Evolutionary conservation across 2,329 filamentous ascomycete species (phyloP), one percentile per base, ranked within the genome.

Genomic region (Pleomassaria siparia): DNA sequence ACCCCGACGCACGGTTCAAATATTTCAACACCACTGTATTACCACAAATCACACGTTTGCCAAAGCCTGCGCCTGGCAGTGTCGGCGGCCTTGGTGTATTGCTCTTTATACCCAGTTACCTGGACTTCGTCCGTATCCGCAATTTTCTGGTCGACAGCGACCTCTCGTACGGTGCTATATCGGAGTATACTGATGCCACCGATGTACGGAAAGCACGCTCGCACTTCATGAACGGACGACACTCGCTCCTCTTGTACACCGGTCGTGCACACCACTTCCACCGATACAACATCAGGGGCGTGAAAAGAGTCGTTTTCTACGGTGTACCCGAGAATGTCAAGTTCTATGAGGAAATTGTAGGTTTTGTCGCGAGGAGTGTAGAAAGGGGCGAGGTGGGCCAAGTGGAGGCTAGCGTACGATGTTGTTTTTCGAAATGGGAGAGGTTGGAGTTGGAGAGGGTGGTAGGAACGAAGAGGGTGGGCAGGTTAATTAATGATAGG

Each of bases 251-350:
- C 30, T 76, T 99, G 13, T 99, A 97, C 73, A 95, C 91, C 2
- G 92, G 95, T 69, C 85, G 94, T 49, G 89, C 91, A n/a, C 94
- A 99, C 72, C 94, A 99, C 72, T 97, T 97, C 78, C 84, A 90
- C 41, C 81, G 94, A n/a, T 91, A 94, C 65, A 81, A 83, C 56
- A 79, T 99, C 44, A 81, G 84, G 28, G 94, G 94, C 18, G 90
- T 94, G 12, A 86, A 85, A 69, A 80, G 85, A 32, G 82, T 97
- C n/a, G 80, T 96, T 43, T 87, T 96, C 77, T 97, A 97, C 68
- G 88, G 86, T 1, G 71, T 96, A 25, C 94, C 94, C 0, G 92
- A 97, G 60, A 96, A 96, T 66, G 87, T 88, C 21, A 67, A 81
- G 16, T 92, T 94, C 60, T 95, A 92, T 68, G 78, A 80, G 30